Base-by-base conservation (phyloP, 2,329 filamentous ascomycete species). In the Penicillium psychrosexuale region DNA sequence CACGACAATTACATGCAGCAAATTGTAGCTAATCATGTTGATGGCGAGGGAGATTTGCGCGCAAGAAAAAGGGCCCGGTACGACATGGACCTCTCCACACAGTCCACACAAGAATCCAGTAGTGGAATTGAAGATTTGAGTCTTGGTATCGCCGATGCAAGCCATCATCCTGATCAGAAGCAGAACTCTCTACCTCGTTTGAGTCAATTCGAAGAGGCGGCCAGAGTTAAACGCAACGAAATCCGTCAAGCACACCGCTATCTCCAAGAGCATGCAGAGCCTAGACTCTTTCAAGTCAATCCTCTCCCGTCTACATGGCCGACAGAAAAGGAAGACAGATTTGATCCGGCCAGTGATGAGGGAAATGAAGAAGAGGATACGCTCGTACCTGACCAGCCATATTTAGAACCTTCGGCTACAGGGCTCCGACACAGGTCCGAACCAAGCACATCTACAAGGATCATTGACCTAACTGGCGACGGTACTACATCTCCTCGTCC, bases 1-100 rank as follows among this genome's bases (percentile, higher is more conserved):
- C 85, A 93, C 63, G 90, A 96, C 60, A 39, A 67, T 6, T 64
- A 82, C 51, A 87, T 91, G 81, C 73, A 78, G 51, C 65, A 69
- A 13, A 53, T 71, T n/a, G 59, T 68, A 30, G 42, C 48, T 19
- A 56, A 63, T 8, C 51, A 62, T 15, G 42, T 50, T 24, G 58
- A 64, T 5, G 52, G 63, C 2, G 62, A 67, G 12, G 36, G 36
- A 17, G 58, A 56, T 22, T 54, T 59, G 36, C 57, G 49, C 11
- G 51, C 47, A 17, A 59, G 53, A 51, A 65, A 63, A 53, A 54
- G 63, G 60, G 17, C 58, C 15, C 56, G 61, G 17, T 60, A 58
- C 36, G 61, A 66, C 5, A 43, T 51, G 5, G 50, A 58, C 8
- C 33, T 48, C 17, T 57, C 61, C 15, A 61, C 55, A 2, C 60